phyloP scores from a whole-genome alignment of 768 basidiomycete species.

The Kwoniella mangroviensis region DNA sequence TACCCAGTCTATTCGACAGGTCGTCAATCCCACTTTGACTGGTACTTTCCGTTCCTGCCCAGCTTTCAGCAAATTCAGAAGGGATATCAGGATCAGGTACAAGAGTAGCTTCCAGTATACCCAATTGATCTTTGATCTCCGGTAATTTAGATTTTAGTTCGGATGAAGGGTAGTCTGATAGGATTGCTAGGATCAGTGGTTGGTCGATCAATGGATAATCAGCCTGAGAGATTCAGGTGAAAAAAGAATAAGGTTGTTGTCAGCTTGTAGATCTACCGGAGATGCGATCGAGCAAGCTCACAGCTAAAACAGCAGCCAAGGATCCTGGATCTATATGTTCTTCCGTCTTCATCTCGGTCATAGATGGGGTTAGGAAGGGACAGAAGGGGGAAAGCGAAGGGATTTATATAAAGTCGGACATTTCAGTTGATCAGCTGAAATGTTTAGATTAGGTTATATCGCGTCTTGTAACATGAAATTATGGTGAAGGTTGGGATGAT shows the following conservation, averaged over 20 bases:
- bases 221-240: too few species aligned
- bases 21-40: conserved; percentile 18
- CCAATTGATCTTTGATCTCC: conserved; percentile 42
- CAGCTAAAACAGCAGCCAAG: conserved; percentile 23
- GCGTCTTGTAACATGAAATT: too few species aligned
- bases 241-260: too few species aligned
- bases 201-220: conserved; percentile 46
- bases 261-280: too few species aligned
- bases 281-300: too few species aligned
- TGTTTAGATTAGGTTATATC: too few species aligned
- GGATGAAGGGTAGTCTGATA: conserved; percentile 40
- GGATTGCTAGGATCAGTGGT: conserved; percentile 36
- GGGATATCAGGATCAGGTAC: conserved; percentile 41
- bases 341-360: neutral
- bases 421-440: too few species aligned
- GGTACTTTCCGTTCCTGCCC: conserved; percentile 16
- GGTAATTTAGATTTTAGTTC: conserved; percentile 18
- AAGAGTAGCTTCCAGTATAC: conserved; percentile 46
- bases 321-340: conserved; percentile 23
- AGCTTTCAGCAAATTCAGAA: conserved; percentile 7
- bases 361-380: neutral
- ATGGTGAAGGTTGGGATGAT: too few species aligned
- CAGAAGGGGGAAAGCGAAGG: neutral
- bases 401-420: too few species aligned
- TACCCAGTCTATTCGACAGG: conserved; percentile 7